Evolutionary conservation across 2,329 filamentous ascomycete species (phyloP), one percentile per base, ranked within the genome.

Genomic region (Fusarium napiforme): DNA sequence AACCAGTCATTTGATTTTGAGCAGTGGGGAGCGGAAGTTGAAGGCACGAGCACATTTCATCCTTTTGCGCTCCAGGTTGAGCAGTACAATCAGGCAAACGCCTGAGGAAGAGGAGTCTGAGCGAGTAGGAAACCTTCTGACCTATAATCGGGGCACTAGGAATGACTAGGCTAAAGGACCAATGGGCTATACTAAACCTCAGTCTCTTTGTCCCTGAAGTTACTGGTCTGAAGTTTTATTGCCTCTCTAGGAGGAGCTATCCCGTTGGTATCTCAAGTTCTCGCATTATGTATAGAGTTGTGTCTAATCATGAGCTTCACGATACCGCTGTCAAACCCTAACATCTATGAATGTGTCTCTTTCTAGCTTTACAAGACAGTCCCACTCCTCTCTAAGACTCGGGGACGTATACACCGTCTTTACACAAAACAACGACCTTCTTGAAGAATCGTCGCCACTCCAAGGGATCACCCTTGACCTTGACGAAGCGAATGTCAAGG

Each of bases 381-480:
- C 74, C 75, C 66, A 58, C 62, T 14, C 57, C 72, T 67, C 63
- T 78, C 81, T 84, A 84, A 71, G 80, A 69, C 52, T 85, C 83
- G 6, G 84, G 83, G 66, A 85, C 82, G 80, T 91, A 93, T 49
- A 98, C 92, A 14, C 91, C 94, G 79, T 97, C 94, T 79, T 93
- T 93, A 83, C 95, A 97, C 68, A 96, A 86, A 72, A 97, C 87
- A 36, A 93, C 93, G n/a, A 98, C 89, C 82, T 94, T 95, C 84
- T 99, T 99, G 87, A 99, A 99, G 81, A 99, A 94, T 39, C 96
- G 87, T 69, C 96, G 90, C 96, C 97, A 99, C 84, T 98, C 96
- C 56, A 99, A 84, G 9, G 96, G 96, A 84, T 99, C 96, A 10
- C 96, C 96, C 84, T 97, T 98, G 60, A 93, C 88, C 84, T 99